Conservation (phyloP, 805 yeast species). For the Vanderwaltozyma tropicalis region DNA sequence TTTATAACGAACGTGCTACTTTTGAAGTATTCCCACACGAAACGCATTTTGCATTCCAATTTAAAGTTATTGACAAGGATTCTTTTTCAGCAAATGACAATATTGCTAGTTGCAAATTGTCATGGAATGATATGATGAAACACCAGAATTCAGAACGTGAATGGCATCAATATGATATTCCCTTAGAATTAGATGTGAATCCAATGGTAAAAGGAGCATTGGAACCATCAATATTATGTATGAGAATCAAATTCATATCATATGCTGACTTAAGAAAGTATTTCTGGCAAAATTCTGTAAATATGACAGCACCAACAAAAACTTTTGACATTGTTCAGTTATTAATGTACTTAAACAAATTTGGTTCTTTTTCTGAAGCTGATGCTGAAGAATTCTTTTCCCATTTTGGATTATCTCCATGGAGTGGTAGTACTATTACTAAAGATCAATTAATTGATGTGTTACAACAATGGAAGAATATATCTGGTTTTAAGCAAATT, state of each 20-base stretch:
- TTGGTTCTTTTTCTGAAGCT: slow-evolving; percentile 40
- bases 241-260: slow-evolving; percentile 57
- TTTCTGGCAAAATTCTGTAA: slow-evolving; percentile 56
- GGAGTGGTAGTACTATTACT: slow-evolving; percentile 42
- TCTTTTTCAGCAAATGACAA: slow-evolving; percentile 72
- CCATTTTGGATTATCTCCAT: slow-evolving; percentile 34
- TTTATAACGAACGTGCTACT: slow-evolving; percentile 68
- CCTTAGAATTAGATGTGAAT: slow-evolving; percentile 25
- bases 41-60: slow-evolving; percentile 49
- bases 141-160: slow-evolving; percentile 22
- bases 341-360: slow-evolving; percentile 44
- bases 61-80: slow-evolving; percentile 78
- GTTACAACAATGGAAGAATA: slow-evolving; percentile 33
- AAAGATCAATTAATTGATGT: slow-evolving; percentile 37
- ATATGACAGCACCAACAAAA: slow-evolving; percentile 36
- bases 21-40: slow-evolving; percentile 69
- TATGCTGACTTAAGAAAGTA: slow-evolving; percentile 53
- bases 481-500: slow-evolving; percentile 35
- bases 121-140: slow-evolving; percentile 37
- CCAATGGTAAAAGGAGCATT: background rate
- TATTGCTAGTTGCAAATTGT: slow-evolving; percentile 56
- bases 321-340: slow-evolving; percentile 42
- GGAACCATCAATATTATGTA: slow-evolving; percentile 30
- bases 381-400: slow-evolving; percentile 47
- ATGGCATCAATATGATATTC: slow-evolving; percentile 27